Base-by-base conservation (phyloP, 495 filamentous ascomycete species). In the Pseudotulostoma volvatum region DNA sequence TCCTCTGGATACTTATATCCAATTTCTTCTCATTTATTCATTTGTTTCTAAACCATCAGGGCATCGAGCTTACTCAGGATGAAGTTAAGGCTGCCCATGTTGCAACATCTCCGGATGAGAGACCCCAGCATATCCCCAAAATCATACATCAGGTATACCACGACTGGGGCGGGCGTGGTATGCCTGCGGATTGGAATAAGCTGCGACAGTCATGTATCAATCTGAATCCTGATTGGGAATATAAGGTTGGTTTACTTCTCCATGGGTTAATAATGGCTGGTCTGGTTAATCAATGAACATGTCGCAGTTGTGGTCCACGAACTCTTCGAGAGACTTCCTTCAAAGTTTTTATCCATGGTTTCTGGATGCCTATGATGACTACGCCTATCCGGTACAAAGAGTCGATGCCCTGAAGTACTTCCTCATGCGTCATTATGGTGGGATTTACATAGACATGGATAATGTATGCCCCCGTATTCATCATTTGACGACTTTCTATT, bases 371-470 rank as follows among this genome's bases (percentile, higher is more conserved):
- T 84, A 72, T 49, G 75, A 79, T 41, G 56, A 52, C 48, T 84
- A 84, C 45, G 59, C 55, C 11, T 75, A 71, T 48, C 66, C 68
- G 9, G 79, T 84, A 42, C 75, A 82, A 53, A 69, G 79, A 16
- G 79, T 77, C 39, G 79, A 84, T 49, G 62, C 76, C 0, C 70
- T 82, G 34, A 66, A 76, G 25, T 84, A 84, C 50, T 84, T 84
- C 49, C 53, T 81, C 7, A 49, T 84, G 14, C 56, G 65, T 33
- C 67, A 76, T 44, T 82, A 72, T 45, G 79, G 79, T 16, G 79
- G 79, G 7, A 71, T 81, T 34, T 84, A 84, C 50, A 66, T 84
- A 37, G 79, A 84, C 42, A 54, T 84, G 15, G 79, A 84, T 50
- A 43, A 41, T 13, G 39, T 41, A 36, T 16, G 31, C 14, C 28